Conservation (phyloP, 2,329 filamentous ascomycete species). For the Penicillium freii region DNA sequence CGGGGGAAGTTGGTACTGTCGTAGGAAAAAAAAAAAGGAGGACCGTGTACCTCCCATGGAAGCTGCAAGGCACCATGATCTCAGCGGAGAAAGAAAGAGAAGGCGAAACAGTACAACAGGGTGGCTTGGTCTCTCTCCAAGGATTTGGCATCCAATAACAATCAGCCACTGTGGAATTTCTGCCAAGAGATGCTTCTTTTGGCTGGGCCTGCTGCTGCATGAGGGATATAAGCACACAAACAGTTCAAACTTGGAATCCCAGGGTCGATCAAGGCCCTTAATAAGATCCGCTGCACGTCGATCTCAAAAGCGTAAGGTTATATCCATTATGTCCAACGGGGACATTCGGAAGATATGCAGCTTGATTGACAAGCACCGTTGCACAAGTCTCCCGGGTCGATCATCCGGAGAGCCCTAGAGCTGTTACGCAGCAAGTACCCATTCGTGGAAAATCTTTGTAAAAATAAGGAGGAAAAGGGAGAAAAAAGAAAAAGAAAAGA, state of each 20-base stretch:
- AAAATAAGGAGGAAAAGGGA: neutral
- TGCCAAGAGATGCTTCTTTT: slow-evolving; percentile 12
- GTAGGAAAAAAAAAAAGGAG: neutral
- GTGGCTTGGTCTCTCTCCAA: neutral
- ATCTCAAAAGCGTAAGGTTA: slow-evolving; percentile 13
- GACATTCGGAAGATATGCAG: slow-evolving; percentile 32
- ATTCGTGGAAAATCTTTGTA: slow-evolving; percentile 1
- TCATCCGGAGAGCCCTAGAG: slow-evolving; percentile 20
- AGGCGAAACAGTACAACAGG: neutral
- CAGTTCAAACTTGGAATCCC: slow-evolving; percentile 12
- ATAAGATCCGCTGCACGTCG: slow-evolving; percentile 14
- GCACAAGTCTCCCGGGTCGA: slow-evolving; percentile 30
- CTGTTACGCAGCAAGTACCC: neutral
- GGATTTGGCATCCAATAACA: neutral
- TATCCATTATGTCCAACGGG: slow-evolving; percentile 25
- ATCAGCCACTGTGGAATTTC: neutral
- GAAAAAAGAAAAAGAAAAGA: neutral
- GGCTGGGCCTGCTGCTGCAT: slow-evolving; percentile 18
- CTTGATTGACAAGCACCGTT: slow-evolving; percentile 29
- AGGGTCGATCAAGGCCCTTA: slow-evolving; percentile 10
- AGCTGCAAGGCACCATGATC: neutral
- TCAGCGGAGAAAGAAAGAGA: neutral
- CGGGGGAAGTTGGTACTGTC: slow-evolving; percentile 5
- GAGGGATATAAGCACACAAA: slow-evolving; percentile 25
- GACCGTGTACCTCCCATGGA: neutral